Conservation (phyloP, 2,329 filamentous ascomycete species). For the Alternaria arbusti region DNA sequence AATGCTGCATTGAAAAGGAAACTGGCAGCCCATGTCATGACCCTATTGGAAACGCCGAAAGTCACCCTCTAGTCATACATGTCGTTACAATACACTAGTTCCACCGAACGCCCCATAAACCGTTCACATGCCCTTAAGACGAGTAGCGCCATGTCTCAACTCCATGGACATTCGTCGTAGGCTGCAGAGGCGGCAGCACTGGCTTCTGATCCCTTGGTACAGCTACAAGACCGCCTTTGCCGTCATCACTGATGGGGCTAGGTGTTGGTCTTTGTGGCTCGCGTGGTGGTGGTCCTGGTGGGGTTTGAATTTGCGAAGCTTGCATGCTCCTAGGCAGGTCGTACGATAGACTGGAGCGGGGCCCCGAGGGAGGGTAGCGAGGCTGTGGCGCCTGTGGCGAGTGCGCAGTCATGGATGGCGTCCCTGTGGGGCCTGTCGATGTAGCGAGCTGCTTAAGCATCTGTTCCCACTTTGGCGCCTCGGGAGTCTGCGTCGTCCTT, state of each 20-base stretch:
- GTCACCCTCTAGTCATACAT: constrained; percentile 9
- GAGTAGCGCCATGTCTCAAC: constrained; percentile 45
- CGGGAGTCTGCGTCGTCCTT: constrained; percentile 27
- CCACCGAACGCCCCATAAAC: not conserved
- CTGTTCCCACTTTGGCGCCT: constrained; percentile 41
- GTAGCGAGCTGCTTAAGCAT: constrained; percentile 43
- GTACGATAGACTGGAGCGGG: constrained; percentile 21
- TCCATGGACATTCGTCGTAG: constrained; percentile 21
- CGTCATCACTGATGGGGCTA: constrained; percentile 44
- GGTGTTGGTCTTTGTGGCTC: constrained; percentile 39
- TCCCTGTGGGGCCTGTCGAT: constrained; percentile 18
- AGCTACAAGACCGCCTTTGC: constrained; percentile 17
- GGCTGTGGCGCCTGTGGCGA: constrained; percentile 24
- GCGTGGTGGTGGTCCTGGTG: constrained; percentile 17
- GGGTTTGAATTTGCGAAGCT: constrained; percentile 18
- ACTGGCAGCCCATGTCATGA: not conserved
- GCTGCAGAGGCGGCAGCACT: constrained; percentile 8
- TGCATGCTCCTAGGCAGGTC: constrained; percentile 19
- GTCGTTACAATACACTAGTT: constrained; percentile 6
- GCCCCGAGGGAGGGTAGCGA: constrained; percentile 17
- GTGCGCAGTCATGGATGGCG: constrained; percentile 8
- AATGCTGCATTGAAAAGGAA: not conserved
- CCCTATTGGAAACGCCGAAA: not conserved
- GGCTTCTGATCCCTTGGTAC: constrained; percentile 12
- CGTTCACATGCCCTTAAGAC: not conserved